Evolutionary conservation across 176 grass and related monocot genomes (phyloP), one percentile per base, ranked within the genome.

Genomic region (Triticum timopheevii): DNA sequence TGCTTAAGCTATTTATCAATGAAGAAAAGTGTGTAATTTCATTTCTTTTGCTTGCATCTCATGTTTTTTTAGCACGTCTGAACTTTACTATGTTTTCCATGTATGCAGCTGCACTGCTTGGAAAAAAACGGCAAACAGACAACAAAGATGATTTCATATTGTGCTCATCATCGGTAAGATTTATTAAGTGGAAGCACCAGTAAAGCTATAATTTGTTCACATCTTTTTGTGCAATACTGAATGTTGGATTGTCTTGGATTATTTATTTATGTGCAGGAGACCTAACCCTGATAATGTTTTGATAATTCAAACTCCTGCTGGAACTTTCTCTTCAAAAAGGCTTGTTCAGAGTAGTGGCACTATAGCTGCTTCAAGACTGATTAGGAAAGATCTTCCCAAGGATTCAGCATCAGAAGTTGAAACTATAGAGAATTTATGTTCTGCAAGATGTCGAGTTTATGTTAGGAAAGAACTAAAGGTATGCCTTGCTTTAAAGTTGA

Each of bases 251-350:
- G 42, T 79, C 69, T 87, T 58, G 25, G 42, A 38, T 17, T 80
- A 66, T 25, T 89, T 84, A 15, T 83, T 84, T 86, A 33, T 86
- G 20, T 77, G 71, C 90, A 98, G 96, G 86, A 89, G 44, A 77
- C 96, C 96, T 77, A 96, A 98, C 76, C 92, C 93, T 79, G 96
- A 98, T 80, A 98, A 92, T 80, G 94, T 95, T 82, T 94, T 98
- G 80, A 92, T 98, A 84, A 96, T 98, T 84, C 94, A 96, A 76
- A 98, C 96, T 82, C 92, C 93, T 49, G 79, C 84, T 88, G 96
- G 96, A 88, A 91, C 95, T 39, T 90, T 98, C 88, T 98, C 96
- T 54, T 98, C 96, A 36, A 98, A 90, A 92, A 98, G 92, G 23
- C 87, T 98, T 87, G 85, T 86, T 79, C 88, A 91, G 49, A 87